These are phyloP conservation scores for Wickerhamomyces subpelliculosus DNA, from an alignment of 805 yeast species.

Conservation along the genomic window DNA sequence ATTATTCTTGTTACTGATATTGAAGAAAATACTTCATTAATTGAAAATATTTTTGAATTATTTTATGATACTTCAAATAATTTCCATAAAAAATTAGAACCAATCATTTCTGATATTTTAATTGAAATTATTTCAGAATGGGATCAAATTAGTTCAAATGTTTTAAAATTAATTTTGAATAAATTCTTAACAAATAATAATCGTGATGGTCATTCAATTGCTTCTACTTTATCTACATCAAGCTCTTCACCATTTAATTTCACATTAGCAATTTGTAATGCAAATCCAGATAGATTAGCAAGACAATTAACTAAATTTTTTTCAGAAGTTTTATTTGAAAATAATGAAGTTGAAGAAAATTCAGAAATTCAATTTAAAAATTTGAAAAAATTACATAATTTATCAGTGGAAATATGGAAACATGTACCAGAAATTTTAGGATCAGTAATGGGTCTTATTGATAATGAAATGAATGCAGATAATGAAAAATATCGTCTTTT, in stretches of 20 bases:
- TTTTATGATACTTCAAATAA: conserved; percentile 49
- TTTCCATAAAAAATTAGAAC: conserved; percentile 49
- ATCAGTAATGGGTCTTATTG: conserved; percentile 71
- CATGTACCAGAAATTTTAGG: conserved; percentile 67
- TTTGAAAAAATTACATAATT: conserved; percentile 52
- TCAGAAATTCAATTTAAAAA: conserved; percentile 27
- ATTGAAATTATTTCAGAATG: conserved; percentile 70
- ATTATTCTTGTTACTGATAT: conserved; percentile 70
- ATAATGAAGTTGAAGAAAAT: conserved; percentile 22
- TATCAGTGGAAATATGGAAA: conserved; percentile 67
- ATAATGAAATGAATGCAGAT: conserved; percentile 74
- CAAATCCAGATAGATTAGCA: conserved; percentile 66
- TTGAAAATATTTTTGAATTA: conserved; percentile 48
- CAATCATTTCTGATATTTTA: conserved; percentile 61
- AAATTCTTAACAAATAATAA: conserved; percentile 39
- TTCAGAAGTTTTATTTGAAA: conserved; percentile 61
- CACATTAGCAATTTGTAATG: conserved; percentile 59
- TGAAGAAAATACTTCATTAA: conserved; percentile 49
- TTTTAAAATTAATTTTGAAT: conserved; percentile 57
- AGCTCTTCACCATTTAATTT: conserved; percentile 51
- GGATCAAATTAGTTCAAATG: conserved; percentile 52
- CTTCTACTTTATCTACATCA: conserved; percentile 11
- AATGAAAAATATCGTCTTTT: conserved; percentile 52
- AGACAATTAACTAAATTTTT: conserved; percentile 73
- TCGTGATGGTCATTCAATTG: conserved; percentile 7